Percentiles rank a stretch among this genome's conserved stretches.
Conservation (phyloP, 306 rosid species). For the Vigna mungo region DNA sequence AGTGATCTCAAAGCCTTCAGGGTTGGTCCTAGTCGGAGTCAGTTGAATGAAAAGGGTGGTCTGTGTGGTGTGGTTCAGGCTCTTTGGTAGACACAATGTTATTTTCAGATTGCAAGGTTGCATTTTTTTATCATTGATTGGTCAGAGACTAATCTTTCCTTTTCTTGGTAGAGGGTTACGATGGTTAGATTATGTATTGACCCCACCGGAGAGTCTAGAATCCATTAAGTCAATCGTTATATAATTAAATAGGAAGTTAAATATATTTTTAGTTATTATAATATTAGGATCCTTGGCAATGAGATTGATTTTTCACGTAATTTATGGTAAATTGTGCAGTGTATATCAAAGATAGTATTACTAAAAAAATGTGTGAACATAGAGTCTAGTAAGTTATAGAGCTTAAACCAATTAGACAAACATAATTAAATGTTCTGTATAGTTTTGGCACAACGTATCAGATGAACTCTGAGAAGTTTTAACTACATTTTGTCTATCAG, state of each 20-base stretch:
- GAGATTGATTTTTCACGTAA: too few species aligned
- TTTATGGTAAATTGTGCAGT: too few species aligned
- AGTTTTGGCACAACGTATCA: background rate
- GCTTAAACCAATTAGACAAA: too few species aligned
- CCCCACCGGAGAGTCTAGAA: slow-evolving; percentile 6
- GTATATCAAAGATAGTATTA: too few species aligned
- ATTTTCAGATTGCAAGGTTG: slow-evolving; percentile 40
- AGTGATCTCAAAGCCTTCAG: slow-evolving; percentile 72
- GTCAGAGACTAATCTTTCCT: background rate
- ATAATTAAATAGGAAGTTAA: background rate
- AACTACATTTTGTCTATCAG: too few species aligned
- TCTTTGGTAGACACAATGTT: slow-evolving; percentile 46
- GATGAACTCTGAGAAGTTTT: background rate
- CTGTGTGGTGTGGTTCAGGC: slow-evolving; percentile 33
- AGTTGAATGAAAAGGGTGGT: slow-evolving; percentile 54
- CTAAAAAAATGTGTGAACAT: too few species aligned
- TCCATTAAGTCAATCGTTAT: background rate
- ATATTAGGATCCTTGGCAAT: too few species aligned
- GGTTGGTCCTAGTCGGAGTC: slow-evolving; percentile 59
- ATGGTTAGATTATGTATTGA: background rate
- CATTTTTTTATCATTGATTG: background rate
- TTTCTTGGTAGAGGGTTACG: background rate
- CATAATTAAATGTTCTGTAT: too few species aligned
- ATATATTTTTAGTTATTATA: too few species aligned
- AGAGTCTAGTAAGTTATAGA: too few species aligned